Base-by-base conservation (phyloP, 2,329 filamentous ascomycete genomes). In the Malbranchea zuffiana region DNA sequence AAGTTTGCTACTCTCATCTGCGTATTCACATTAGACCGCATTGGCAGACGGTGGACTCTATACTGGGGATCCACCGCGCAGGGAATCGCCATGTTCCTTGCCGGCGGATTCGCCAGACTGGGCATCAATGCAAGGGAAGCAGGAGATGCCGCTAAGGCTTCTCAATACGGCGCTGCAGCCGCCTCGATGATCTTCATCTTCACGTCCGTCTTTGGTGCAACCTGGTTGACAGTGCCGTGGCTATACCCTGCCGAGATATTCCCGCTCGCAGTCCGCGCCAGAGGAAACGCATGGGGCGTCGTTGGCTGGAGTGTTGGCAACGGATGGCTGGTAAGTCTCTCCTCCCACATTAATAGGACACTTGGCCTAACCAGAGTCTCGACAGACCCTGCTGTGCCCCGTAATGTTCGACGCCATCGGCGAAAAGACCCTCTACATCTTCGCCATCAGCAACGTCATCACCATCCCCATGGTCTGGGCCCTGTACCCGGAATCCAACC, bases 221-320 rank as follows among this genome's bases (percentile, higher is more conserved):
- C 75, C 0, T 78, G 74, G 74, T 50, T 76, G 3, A 73, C 68
- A 0, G 67, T 72, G 2, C 69, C 69, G 12, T 71, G 71, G 70
- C 55, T 79, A 0, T 77, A 78, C 40, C 74, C 74, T 0, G 74
- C 78, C 2, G 77, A 83, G 51, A 82, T 81, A 35, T 81, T 80
- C 45, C 75, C 78, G 0, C 57, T 80, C 0, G 67, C 75, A 44
- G 67, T 80, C 0, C 71, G 81, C 15, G 80, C 81, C 1, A 78
- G 80, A 47, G 81, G 80, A 4, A 85, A 84, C 42, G 78, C 80
- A 0, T 84, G 75, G 71, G 80, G 81, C 13, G 80, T 85, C 0
- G 71, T 83, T 0, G 80, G 81, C 0, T 86, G 80, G 81, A 74
- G 68, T 10, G 82, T 85, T 34, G 80, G 81, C 0, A 83, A 83